Evolutionary conservation across 305 asterid genomes (phyloP).

Genomic region (Rubia occidens): DNA sequence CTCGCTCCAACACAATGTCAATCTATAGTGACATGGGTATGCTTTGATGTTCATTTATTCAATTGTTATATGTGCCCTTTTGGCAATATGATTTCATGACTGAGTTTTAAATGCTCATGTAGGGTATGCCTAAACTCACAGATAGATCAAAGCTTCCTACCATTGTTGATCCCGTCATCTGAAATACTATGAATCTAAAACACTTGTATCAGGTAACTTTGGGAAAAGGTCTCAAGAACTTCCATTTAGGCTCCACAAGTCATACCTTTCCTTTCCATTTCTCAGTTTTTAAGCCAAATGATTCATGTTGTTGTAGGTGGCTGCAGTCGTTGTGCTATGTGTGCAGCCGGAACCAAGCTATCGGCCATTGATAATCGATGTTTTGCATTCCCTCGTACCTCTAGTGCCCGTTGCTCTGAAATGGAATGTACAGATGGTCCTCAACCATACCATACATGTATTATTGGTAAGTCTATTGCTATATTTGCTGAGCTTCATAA

Average conservation of each 20-base stretch:
- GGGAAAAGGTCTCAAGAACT: too few species aligned
- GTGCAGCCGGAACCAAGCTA: conserved; percentile 80
- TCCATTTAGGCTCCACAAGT: not conserved
- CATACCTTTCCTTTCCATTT: not conserved
- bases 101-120: conserved; percentile 13
- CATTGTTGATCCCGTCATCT: conserved; percentile 56
- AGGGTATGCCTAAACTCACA: conserved; percentile 88
- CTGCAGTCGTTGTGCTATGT: conserved; percentile 69
- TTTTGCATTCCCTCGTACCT: conserved; percentile 65
- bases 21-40: conserved; percentile 71
- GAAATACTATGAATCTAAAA: conserved; percentile 65
- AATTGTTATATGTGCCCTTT: conserved; percentile 4
- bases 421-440: too few species aligned
- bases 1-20: conserved; percentile 45
- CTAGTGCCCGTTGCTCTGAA: conserved; percentile 60
- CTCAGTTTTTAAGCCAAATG: not conserved
- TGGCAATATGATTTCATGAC: conserved; percentile 9
- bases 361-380: conserved; percentile 68
- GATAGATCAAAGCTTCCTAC: conserved; percentile 74
- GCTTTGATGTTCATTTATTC: conserved; percentile 1
- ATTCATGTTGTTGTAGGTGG: conserved; percentile 33
- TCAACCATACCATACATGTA: too few species aligned
- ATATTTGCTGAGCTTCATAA: too few species aligned
- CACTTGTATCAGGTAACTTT: conserved; percentile 47
- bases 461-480: too few species aligned